Percentiles rank a stretch among this genome's conserved stretches.
phyloP scores from a whole-genome alignment of 345 rosid genomes.

The Kandelia obovata region DNA sequence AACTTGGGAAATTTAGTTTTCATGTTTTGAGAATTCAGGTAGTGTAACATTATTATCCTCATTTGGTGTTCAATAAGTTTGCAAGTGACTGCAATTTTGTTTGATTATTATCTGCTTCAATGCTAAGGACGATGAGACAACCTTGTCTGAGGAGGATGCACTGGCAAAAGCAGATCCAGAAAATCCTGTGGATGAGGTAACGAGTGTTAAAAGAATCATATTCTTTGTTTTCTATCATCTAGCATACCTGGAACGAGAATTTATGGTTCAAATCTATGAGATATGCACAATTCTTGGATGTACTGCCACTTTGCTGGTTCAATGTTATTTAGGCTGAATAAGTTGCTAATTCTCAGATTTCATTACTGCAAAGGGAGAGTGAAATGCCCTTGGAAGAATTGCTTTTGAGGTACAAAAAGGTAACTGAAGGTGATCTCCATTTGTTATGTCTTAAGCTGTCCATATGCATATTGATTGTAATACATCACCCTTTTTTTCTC shows the following conservation, averaged over 20 bases:
- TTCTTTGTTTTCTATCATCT: conserved; percentile 15
- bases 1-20: background rate
- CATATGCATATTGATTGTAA: conserved; percentile 18
- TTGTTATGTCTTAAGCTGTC: conserved; percentile 11
- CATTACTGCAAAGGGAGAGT: conserved; percentile 81
- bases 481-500: conserved; percentile 19
- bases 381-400: conserved; percentile 82
- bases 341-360: conserved; percentile 49
- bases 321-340: conserved; percentile 21
- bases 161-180: conserved; percentile 66
- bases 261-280: background rate
- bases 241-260: conserved; percentile 7
- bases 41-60: background rate
- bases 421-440: conserved; percentile 41
- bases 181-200: conserved; percentile 74
- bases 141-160: conserved; percentile 83
- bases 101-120: conserved; percentile 18
- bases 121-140: conserved; percentile 87
- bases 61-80: background rate
- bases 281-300: background rate
- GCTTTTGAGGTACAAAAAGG: conserved; percentile 96
- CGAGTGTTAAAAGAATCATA: conserved; percentile 8
- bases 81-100: conserved; percentile 1
- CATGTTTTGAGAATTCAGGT: background rate
- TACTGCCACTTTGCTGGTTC: background rate